Evolutionary conservation across 176 grass and related monocot species (phyloP), one percentile per base, ranked within the genome.

Genomic region (Aegilops tauschii): DNA sequence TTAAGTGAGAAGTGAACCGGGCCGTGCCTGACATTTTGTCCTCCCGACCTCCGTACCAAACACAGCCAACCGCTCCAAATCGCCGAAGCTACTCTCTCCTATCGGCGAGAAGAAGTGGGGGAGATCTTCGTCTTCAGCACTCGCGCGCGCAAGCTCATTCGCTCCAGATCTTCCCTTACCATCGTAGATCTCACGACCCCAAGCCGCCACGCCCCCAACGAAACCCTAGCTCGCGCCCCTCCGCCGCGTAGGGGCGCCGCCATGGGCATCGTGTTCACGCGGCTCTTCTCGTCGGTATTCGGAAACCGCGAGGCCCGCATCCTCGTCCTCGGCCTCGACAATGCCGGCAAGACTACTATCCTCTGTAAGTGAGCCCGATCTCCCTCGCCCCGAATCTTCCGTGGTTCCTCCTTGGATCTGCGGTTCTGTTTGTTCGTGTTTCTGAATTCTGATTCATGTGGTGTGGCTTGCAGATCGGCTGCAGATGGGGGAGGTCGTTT

Each of bases 401-500:
- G 6, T 14, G 64, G 21, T 12, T 0, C 35, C 54, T 31, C 49
- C 12, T 4, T 35, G 64, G 82, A 92, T 92, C 82, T 61, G 88
- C 77, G 32, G 12, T 47, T 74, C 27, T n/a, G 18, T 65, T 64
- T 32, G 5, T 34, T 37, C 8, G 29, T 31, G 18, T 67, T 87
- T 64, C 78, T 65, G 49, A 78, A 35, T 76, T 88, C 74, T 92
- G 71, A 91, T 88, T 31, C 52, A 30, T 84, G 20, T 34, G 63
- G 1, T 75, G 61, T 78, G 65, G 73, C 81, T 69, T 70, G 42
- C 72, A 98, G 96, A 98, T 92, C 92, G 96, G 76, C 86, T 98
- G 84, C 96, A 98, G 87, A 98, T 98, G 96, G 96, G 96, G 34
- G 96, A 98, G 84, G 96, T 98, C 66, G 96, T 98, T 52, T 98